A percentile compares a stretch with the other conserved stretches of the same genome.
These are phyloP conservation scores for Sporothrix schenckii DNA, from an alignment of 2,329 filamentous ascomycete species.

Conservation along the genomic window DNA sequence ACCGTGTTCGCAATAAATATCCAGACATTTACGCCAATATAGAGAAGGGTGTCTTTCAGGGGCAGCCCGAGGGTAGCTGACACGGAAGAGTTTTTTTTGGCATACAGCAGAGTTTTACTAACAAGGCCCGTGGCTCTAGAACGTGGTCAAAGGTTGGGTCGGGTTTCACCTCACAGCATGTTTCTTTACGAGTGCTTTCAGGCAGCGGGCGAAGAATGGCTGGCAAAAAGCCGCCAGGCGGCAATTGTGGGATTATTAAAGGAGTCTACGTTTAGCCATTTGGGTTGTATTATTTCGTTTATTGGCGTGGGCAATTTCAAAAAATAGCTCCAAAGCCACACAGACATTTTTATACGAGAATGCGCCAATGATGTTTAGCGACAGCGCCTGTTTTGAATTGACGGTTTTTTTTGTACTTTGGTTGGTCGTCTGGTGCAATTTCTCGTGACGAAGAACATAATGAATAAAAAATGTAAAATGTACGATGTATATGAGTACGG, in stretches of 20 bases:
- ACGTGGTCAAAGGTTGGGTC: background rate
- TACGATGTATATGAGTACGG: background rate
- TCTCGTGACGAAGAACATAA: background rate
- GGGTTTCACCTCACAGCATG: background rate
- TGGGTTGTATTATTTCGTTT: background rate
- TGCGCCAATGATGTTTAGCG: slow-evolving; percentile 5
- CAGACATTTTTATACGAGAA: background rate
- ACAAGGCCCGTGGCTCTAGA: background rate
- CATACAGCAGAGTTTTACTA: background rate
- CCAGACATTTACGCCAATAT: slow-evolving; percentile 60
- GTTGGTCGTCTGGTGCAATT: background rate
- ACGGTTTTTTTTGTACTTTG: background rate
- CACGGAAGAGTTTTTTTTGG: background rate
- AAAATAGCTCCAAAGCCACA: slow-evolving; percentile 2
- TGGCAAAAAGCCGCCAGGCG: background rate
- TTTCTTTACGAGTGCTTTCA: background rate
- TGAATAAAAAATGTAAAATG: background rate
- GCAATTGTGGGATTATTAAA: background rate
- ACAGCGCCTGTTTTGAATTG: background rate
- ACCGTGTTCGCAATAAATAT: slow-evolving; percentile 66
- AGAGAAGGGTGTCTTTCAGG: slow-evolving; percentile 57
- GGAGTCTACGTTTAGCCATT: slow-evolving; percentile 14
- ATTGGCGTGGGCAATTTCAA: background rate
- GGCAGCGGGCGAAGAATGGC: background rate
- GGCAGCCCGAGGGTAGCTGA: slow-evolving; percentile 43